Conservation (phyloP, 2,329 filamentous ascomycete genomes). For the Trichoderma harzianum region DNA sequence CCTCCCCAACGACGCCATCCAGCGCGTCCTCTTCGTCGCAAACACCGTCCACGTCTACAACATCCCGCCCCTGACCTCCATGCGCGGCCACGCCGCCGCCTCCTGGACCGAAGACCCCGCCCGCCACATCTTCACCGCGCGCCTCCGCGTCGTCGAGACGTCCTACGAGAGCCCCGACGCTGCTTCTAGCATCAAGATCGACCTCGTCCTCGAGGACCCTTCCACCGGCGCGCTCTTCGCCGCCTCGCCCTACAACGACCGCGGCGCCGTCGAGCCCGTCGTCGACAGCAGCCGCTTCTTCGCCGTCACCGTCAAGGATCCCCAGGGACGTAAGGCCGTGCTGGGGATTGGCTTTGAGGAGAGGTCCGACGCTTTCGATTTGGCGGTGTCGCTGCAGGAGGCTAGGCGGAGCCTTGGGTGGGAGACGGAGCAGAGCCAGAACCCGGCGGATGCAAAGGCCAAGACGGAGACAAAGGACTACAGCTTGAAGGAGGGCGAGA, state of each 20-base stretch:
- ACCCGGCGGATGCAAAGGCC: slow-evolving; percentile 36
- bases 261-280: slow-evolving; percentile 69
- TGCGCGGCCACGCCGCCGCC: slow-evolving; percentile 73
- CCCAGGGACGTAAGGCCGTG: slow-evolving; percentile 70
- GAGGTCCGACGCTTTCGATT: slow-evolving; percentile 80
- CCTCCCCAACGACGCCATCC: slow-evolving; percentile 73
- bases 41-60: slow-evolving; percentile 78
- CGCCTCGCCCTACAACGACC: slow-evolving; percentile 70
- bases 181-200: slow-evolving; percentile 60
- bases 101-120: slow-evolving; percentile 70
- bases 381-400: slow-evolving; percentile 76
- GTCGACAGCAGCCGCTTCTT: slow-evolving; percentile 82
- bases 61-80: slow-evolving; percentile 75
- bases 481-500: slow-evolving; percentile 85
- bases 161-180: slow-evolving; percentile 44
- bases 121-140: slow-evolving; percentile 81
- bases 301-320: slow-evolving; percentile 74
- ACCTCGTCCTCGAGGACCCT: slow-evolving; percentile 76
- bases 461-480: slow-evolving; percentile 59
- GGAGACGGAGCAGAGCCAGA: slow-evolving; percentile 39
- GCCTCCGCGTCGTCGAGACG: slow-evolving; percentile 75
- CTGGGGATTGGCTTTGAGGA: slow-evolving; percentile 87
- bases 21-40: slow-evolving; percentile 77
- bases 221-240: slow-evolving; percentile 74
- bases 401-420: slow-evolving; percentile 67